A percentile compares a stretch with the other conserved stretches of the same genome.
Conservation (phyloP, 192 early-diverging fungal genomes). For the Phlyctochytrium arcticum region DNA sequence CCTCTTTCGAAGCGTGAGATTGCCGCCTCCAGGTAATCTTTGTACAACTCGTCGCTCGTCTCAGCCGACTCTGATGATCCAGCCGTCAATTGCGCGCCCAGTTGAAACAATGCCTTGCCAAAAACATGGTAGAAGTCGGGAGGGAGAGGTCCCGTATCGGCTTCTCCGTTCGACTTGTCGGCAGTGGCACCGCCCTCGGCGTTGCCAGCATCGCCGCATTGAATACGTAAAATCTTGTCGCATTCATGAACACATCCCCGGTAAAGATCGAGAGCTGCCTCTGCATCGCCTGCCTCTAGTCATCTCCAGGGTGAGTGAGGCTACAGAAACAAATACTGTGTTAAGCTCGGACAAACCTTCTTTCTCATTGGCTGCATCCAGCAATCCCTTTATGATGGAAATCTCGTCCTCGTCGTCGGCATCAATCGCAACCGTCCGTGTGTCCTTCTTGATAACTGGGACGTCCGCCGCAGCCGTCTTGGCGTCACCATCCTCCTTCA, state of each 20-base stretch:
- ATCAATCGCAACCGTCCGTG: background rate
- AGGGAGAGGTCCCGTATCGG: slow-evolving; percentile 19
- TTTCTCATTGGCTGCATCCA: slow-evolving; percentile 43
- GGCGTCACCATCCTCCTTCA: background rate
- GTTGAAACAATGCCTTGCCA: slow-evolving; percentile 46
- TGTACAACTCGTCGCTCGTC: background rate
- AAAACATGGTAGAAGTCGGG: slow-evolving; percentile 54
- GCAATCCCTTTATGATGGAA: slow-evolving; percentile 48
- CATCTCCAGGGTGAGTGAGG: background rate
- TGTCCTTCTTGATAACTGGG: background rate
- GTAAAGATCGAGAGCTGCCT: slow-evolving; percentile 40
- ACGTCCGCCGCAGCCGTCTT: background rate
- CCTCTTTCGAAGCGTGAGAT: slow-evolving; percentile 15
- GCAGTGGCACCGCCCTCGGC: background rate
- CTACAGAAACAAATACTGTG: background rate
- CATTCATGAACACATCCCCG: slow-evolving; percentile 59
- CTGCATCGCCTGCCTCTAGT: slow-evolving; percentile 27
- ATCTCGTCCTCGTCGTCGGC: slow-evolving; percentile 43
- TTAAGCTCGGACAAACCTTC: background rate
- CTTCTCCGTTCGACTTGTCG: background rate
- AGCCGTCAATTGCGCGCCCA: slow-evolving; percentile 28
- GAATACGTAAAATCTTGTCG: slow-evolving; percentile 48
- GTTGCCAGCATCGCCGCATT: slow-evolving; percentile 1
- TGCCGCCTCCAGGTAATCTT: slow-evolving; percentile 12
- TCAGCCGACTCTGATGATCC: slow-evolving; percentile 15